Base-by-base conservation (phyloP, 2,329 filamentous ascomycete genomes). In the Ambrosiella xylebori region DNA sequence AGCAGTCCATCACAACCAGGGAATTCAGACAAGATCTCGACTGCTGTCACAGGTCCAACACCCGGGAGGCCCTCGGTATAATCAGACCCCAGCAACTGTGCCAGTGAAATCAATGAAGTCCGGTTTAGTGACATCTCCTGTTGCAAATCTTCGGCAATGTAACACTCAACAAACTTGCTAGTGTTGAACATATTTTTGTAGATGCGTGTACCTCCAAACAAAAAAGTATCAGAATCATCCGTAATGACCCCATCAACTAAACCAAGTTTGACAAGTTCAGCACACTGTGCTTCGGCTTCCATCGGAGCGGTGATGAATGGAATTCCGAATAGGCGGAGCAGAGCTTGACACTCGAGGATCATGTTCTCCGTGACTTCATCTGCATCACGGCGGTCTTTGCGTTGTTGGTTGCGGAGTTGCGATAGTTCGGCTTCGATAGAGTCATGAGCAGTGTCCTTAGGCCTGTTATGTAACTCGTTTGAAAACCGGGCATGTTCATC, bases 151-250 rank as follows among this genome's bases (percentile, higher is more conserved):
- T 74, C 75, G 1, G 82, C 73, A 8, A 98, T 78, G 67, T 97
- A 98, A 71, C 93, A 97, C 71, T 98, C 93, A 47, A 98, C 93
- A 65, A 88, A 95, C 68, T 98, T 98, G 69, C 93, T 93, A 65
- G 88, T 85, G 70, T 96, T 98, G 76, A 98, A 98, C 89, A 98
- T 95, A 73, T 98, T 98, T 70, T 98, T 98, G 76, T 98, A 98
- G 19, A 98, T 86, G 15, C 91, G 79, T 0, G 89, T 98, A 41
- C 93, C 94, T 15, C 93, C 94, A 68, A 98, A 98, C 0, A 98
- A 78, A 66, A 98, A 98, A 0, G 85, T 94, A 73, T 98, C 93
- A 2, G 86, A 94, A 68, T 98, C 93, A 65, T 98, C 93, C 0
- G 94, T 98, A 37, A 98, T 90, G 61, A 98, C 95, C 11, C 94